These are phyloP conservation scores for Blastocystis sp. DNA, from an alignment of 352 stramenopile genomes.

Conservation along the genomic window DNA sequence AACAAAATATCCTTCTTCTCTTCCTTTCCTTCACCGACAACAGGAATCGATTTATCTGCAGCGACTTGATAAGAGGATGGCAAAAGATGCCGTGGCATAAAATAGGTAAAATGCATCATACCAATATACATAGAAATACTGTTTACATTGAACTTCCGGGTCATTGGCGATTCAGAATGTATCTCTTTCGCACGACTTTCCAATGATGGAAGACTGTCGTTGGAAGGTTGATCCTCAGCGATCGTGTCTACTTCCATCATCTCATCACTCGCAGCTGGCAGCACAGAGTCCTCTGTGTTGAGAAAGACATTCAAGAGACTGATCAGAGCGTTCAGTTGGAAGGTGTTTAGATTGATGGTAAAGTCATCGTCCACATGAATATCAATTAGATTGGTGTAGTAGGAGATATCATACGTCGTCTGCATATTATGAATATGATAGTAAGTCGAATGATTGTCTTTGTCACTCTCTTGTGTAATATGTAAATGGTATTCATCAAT, in stretches of 20 bases:
- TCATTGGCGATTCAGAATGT: not conserved
- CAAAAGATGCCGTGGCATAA: not conserved
- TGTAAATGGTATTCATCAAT: slow-evolving; percentile 27
- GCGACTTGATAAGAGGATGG: slow-evolving; percentile 26
- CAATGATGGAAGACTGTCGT: not conserved
- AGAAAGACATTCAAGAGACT: not conserved
- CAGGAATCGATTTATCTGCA: not conserved
- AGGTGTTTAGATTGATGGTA: not conserved
- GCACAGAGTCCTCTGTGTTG: not conserved
- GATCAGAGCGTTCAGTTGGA: slow-evolving; percentile 25
- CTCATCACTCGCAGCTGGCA: not conserved
- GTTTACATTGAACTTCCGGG: slow-evolving; percentile 24
- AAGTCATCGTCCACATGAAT: slow-evolving; percentile 5
- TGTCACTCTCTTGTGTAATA: not conserved
- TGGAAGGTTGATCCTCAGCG: not conserved
- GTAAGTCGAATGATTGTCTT: not conserved
- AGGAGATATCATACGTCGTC: slow-evolving; percentile 20
- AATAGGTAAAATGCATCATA: slow-evolving; percentile 9
- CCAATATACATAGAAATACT: not conserved
- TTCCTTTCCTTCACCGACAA: slow-evolving; percentile 12
- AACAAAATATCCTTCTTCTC: not conserved
- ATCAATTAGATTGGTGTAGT: slow-evolving; percentile 38
- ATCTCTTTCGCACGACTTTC: not conserved
- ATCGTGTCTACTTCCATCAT: not conserved
- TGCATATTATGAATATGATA: slow-evolving; percentile 2